These are phyloP conservation scores for Ensete glaucum DNA, from an alignment of 176 grass and related monocot species.

Conservation along the genomic window DNA sequence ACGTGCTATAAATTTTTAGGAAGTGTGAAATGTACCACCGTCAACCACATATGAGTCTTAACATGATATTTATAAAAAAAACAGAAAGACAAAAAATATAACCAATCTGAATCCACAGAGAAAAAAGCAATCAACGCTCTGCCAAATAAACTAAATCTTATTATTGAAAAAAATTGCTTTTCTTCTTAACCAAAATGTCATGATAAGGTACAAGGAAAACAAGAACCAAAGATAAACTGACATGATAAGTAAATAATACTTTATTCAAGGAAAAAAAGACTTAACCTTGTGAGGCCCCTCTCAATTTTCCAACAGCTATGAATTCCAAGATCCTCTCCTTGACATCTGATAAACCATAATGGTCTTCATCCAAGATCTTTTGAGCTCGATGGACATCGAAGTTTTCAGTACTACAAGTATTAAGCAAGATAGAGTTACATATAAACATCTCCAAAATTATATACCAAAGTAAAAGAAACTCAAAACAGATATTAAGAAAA, in stretches of 20 bases:
- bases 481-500: not conserved
- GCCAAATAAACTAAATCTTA: too few species aligned
- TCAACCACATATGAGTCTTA: too few species aligned
- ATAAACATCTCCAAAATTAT: constrained; percentile 21
- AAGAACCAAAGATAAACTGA: not conserved
- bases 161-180: too few species aligned
- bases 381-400: constrained; percentile 94
- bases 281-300: constrained; percentile 88
- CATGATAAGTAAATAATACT: not conserved
- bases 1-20: too few species aligned
- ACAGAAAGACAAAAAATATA: too few species aligned
- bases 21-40: too few species aligned
- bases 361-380: constrained; percentile 93
- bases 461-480: constrained; percentile 16
- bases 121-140: too few species aligned
- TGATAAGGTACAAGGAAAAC: not conserved
- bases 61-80: too few species aligned
- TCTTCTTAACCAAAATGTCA: too few species aligned
- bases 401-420: constrained; percentile 65
- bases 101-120: too few species aligned
- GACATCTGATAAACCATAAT: constrained; percentile 96
- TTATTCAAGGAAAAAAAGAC: not conserved
- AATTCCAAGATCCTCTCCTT: constrained; percentile 99
- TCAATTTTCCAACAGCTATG: constrained; percentile 96
- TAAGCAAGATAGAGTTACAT: constrained; percentile 18